Conservation (phyloP, 108 stramenopile genomes). For the Ochromonas danica region DNA sequence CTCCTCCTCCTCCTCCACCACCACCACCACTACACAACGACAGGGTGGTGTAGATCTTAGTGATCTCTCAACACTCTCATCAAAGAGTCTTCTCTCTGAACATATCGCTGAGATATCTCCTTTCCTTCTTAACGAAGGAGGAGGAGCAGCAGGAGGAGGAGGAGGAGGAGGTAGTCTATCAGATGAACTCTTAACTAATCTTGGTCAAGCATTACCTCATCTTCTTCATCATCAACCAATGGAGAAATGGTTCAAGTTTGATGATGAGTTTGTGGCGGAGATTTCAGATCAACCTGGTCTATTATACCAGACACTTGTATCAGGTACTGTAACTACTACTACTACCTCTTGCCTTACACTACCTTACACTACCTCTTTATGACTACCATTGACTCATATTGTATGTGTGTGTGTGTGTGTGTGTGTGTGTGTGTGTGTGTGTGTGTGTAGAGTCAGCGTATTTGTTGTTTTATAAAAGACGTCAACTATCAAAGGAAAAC, state of each 20-base stretch:
- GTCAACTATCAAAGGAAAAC: conserved; percentile 72
- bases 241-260: conserved; percentile 86
- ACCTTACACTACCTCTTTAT: not conserved
- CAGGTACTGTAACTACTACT: no score
- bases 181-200: conserved; percentile 60
- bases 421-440: no score
- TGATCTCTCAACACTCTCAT: not conserved
- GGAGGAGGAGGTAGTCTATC: conserved; percentile 66
- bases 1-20: not conserved
- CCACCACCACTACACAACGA: conserved; percentile 69
- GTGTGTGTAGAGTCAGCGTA: conserved; percentile 86
- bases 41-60: conserved; percentile 42
- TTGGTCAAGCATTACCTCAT: conserved; percentile 51
- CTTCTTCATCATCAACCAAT: conserved; percentile 63
- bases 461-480: conserved; percentile 82
- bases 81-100: not conserved
- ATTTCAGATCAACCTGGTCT: no score
- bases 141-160: not conserved
- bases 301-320: no score
- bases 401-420: no score
- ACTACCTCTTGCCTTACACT: conserved; percentile 60
- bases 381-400: no score
- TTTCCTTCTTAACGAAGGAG: no score
- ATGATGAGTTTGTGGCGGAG: conserved; percentile 84
- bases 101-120: not conserved